These are phyloP conservation scores for Mrakia frigida DNA, from an alignment of 768 basidiomycete species.

Conservation along the genomic window DNA sequence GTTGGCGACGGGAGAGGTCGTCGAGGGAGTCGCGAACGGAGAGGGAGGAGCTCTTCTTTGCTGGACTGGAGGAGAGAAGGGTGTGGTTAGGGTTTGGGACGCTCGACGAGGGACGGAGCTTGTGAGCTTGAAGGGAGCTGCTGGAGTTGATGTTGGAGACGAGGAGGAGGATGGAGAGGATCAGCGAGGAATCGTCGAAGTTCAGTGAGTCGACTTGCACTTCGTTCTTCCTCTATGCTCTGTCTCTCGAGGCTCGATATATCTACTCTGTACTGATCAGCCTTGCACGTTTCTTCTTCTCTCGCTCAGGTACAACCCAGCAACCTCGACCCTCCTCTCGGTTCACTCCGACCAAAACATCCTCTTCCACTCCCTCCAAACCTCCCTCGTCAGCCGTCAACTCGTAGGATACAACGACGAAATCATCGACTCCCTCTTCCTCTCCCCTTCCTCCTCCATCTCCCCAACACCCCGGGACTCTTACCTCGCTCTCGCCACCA, in stretches of 20 bases:
- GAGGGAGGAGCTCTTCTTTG: slow-evolving; percentile 54
- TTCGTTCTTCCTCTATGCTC: background rate
- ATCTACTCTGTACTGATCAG: too few relatives aligned
- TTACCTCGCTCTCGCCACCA: slow-evolving; percentile 90
- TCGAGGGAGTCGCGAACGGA: slow-evolving; percentile 46
- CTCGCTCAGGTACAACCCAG: slow-evolving; percentile 59
- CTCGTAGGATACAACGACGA: slow-evolving; percentile 97
- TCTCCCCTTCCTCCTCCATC: slow-evolving; percentile 49
- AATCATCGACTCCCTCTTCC: slow-evolving; percentile 81
- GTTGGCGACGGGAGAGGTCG: slow-evolving; percentile 53
- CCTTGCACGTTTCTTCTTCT: slow-evolving; percentile 33
- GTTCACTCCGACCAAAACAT: slow-evolving; percentile 97
- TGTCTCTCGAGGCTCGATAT: too few relatives aligned
- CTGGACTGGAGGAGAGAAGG: slow-evolving; percentile 89
- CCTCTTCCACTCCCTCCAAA: slow-evolving; percentile 74
- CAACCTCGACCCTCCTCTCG: slow-evolving; percentile 63
- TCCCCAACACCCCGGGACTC: slow-evolving; percentile 50
- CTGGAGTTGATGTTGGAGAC: slow-evolving; percentile 46
- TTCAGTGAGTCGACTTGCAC: slow-evolving; percentile 58
- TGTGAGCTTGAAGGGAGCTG: slow-evolving; percentile 52
- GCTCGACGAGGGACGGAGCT: slow-evolving; percentile 60
- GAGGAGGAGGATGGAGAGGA: slow-evolving; percentile 60
- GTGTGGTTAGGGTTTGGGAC: slow-evolving; percentile 80
- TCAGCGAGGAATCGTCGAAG: slow-evolving; percentile 73
- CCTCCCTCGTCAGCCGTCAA: slow-evolving; percentile 63